Conservation (phyloP, 768 basidiomycete genomes). For the Favolaschia claudopus region DNA sequence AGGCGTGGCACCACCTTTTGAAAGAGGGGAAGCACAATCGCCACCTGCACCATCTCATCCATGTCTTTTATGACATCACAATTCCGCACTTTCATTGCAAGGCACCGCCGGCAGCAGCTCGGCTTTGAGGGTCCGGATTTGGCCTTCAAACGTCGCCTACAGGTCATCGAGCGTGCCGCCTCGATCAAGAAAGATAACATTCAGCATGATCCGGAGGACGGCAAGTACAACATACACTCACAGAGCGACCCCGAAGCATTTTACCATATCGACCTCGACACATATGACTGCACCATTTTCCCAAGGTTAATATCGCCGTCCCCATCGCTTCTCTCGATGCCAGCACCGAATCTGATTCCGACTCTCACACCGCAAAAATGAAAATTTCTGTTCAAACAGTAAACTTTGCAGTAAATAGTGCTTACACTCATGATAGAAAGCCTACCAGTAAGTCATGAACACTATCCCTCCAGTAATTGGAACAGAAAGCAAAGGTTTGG, state of each 20-base stretch:
- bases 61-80: neutral
- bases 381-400: too few species aligned
- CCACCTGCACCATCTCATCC: neutral
- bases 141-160: neutral
- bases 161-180: neutral
- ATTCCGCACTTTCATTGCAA: slow-evolving; percentile 1
- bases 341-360: too few species aligned
- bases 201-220: neutral
- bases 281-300: slow-evolving; percentile 4
- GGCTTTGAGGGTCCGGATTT: slow-evolving; percentile 1
- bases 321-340: too few species aligned
- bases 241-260: neutral
- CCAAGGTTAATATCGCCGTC: too few species aligned
- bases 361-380: too few species aligned
- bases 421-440: too few species aligned
- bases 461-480: too few species aligned
- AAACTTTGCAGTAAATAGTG: too few species aligned
- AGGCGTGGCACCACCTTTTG: slow-evolving; percentile 21
- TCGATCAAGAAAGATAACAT: neutral
- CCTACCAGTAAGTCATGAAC: too few species aligned
- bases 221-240: neutral
- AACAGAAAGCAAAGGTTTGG: too few species aligned
- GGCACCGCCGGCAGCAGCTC: neutral
- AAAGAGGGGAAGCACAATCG: slow-evolving; percentile 15
- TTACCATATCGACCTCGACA: slow-evolving; percentile 5